These are phyloP conservation scores for Populus euphratica DNA, from an alignment of 345 rosid genomes.

Conservation along the genomic window DNA sequence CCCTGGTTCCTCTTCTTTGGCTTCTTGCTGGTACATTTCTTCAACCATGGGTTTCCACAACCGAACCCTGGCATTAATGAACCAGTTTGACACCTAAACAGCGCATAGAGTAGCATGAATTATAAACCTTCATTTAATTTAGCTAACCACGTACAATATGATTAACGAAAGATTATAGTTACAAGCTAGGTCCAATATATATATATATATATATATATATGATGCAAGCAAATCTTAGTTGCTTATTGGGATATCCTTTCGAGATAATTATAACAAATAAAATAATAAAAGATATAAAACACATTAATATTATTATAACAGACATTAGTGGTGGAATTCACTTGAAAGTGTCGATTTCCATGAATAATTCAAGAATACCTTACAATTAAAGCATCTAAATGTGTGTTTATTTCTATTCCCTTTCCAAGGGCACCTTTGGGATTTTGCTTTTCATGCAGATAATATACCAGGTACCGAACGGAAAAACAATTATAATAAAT, in stretches of 20 bases:
- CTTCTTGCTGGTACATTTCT: conserved; percentile 94
- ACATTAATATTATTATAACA: too few species aligned
- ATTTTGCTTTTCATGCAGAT: background rate
- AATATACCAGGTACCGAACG: background rate
- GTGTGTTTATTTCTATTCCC: background rate
- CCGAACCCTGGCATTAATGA: conserved; percentile 97
- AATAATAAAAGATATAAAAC: too few species aligned
- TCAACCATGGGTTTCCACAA: conserved; percentile 99
- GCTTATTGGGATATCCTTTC: background rate
- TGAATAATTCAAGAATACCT: background rate
- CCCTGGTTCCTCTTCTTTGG: conserved; percentile 47
- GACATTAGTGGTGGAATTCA: background rate
- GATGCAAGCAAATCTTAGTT: too few species aligned
- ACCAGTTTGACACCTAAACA: conserved; percentile 89
- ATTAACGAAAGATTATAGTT: background rate
- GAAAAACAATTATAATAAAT: background rate
- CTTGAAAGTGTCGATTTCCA: background rate
- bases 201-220: too few species aligned
- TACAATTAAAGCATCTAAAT: background rate
- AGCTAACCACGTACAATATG: background rate
- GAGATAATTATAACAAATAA: too few species aligned
- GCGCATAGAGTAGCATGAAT: background rate
- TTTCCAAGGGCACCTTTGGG: background rate
- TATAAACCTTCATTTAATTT: background rate
- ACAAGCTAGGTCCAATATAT: background rate